Conservation (phyloP, 2,329 filamentous ascomycete species). For the Plenodomus biglobosus region DNA sequence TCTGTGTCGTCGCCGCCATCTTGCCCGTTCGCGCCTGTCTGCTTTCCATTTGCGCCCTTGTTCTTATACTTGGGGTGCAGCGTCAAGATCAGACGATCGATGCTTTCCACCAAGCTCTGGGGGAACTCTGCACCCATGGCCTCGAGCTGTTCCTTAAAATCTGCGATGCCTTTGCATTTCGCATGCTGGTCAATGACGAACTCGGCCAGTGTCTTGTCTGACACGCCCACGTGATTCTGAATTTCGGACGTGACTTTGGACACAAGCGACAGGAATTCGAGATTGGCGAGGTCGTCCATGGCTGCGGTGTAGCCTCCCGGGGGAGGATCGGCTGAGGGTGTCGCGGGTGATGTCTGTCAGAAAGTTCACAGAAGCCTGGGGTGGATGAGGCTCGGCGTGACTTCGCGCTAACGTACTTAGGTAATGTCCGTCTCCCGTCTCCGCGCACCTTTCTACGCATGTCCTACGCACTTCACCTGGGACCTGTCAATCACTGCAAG, state of each 20-base stretch:
- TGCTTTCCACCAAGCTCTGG: slow-evolving; percentile 81
- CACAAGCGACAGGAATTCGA: slow-evolving; percentile 91
- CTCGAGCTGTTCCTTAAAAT: slow-evolving; percentile 76
- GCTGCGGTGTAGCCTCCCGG: slow-evolving; percentile 8
- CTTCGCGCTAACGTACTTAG: background rate
- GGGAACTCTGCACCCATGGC: slow-evolving; percentile 82
- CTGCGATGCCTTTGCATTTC: slow-evolving; percentile 67
- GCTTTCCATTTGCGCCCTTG: slow-evolving; percentile 45
- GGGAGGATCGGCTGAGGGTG: background rate
- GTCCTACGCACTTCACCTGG: slow-evolving; percentile 17
- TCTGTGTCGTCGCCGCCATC: slow-evolving; percentile 60
- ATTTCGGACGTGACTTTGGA: slow-evolving; percentile 93
- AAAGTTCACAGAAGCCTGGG: slow-evolving; percentile 6
- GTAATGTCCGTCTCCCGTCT: too few relatives aligned
- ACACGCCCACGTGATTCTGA: slow-evolving; percentile 88
- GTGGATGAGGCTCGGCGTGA: slow-evolving; percentile 16
- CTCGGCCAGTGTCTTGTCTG: slow-evolving; percentile 92
- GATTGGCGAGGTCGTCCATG: slow-evolving; percentile 89
- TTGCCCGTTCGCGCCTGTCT: slow-evolving; percentile 44
- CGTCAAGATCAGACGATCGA: slow-evolving; percentile 83
- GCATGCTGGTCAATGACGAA: slow-evolving; percentile 91
- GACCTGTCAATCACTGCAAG: slow-evolving; percentile 2
- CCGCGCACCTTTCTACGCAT: too few relatives aligned
- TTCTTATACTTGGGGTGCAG: slow-evolving; percentile 88
- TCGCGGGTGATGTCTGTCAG: background rate